These are phyloP conservation scores for Elsinoe arachidis DNA, from an alignment of 2,329 filamentous ascomycete genomes.

Conservation along the genomic window DNA sequence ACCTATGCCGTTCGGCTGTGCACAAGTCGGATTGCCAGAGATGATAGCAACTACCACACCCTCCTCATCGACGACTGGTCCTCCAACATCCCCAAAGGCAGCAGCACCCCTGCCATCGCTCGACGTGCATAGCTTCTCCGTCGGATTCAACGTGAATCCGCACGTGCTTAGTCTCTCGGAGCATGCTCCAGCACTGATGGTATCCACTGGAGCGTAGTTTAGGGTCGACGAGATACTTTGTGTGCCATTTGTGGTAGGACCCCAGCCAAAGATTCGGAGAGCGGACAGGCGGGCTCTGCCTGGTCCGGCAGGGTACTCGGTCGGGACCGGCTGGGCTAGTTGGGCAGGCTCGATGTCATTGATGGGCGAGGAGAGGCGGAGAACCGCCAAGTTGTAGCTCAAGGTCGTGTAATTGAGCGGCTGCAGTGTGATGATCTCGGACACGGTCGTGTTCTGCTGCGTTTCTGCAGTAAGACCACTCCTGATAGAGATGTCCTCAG, in stretches of 20 bases:
- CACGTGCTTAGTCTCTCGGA: slow-evolving; percentile 7
- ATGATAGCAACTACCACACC: slow-evolving; percentile 12
- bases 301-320: not conserved
- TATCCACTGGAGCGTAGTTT: not conserved
- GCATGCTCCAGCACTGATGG: not conserved
- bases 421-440: slow-evolving; percentile 6
- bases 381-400: slow-evolving; percentile 10
- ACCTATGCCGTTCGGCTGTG: not conserved
- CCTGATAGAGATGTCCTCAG: slow-evolving; percentile 8
- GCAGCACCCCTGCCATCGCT: not conserved
- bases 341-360: not conserved
- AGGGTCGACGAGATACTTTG: slow-evolving; percentile 7
- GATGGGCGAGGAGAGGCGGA: slow-evolving; percentile 3
- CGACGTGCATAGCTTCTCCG: slow-evolving; percentile 10
- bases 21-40: slow-evolving; percentile 13
- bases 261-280: slow-evolving; percentile 12
- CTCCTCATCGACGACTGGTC: slow-evolving; percentile 12
- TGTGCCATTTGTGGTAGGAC: slow-evolving; percentile 4
- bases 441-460: slow-evolving; percentile 7
- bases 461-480: slow-evolving; percentile 8
- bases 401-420: slow-evolving; percentile 11
- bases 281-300: not conserved
- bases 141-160: not conserved
- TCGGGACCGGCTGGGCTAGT: not conserved
- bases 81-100: slow-evolving; percentile 13